A percentile compares a stretch with the other conserved stretches of the same genome.
Conservation (phyloP, 768 basidiomycete genomes). For the Tephrocybe sp. region DNA sequence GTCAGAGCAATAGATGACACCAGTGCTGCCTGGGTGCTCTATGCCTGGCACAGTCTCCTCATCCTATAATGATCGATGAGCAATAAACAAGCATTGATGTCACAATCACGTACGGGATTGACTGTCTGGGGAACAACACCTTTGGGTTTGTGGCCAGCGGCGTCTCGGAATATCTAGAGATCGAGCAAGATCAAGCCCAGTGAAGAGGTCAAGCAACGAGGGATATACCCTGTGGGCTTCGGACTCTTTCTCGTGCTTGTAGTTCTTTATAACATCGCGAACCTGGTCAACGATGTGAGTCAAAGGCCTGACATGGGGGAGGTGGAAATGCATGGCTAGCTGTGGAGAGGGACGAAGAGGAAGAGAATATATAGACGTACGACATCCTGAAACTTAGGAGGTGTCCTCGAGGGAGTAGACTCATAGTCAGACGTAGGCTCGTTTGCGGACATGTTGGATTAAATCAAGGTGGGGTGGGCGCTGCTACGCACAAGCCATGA, state of each 20-base stretch:
- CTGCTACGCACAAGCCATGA: background rate
- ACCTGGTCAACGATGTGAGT: conserved; percentile 59
- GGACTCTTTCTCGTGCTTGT: conserved; percentile 79
- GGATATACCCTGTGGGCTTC: conserved; percentile 77
- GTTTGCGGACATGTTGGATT: conserved; percentile 11
- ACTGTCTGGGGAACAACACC: conserved; percentile 66
- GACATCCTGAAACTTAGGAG: conserved; percentile 19
- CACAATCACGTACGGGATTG: conserved; percentile 53
- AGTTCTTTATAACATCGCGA: conserved; percentile 63
- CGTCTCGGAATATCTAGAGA: conserved; percentile 70
- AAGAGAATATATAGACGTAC: conserved; percentile 15
- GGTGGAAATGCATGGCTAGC: conserved; percentile 43
- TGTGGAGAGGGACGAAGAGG: background rate
- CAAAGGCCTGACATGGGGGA: conserved; percentile 44
- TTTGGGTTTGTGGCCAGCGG: conserved; percentile 68
- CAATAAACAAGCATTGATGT: background rate
- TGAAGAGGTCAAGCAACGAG: conserved; percentile 1
- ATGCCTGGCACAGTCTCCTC: conserved; percentile 92
- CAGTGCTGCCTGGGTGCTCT: conserved; percentile 69
- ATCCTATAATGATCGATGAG: conserved; percentile 43
- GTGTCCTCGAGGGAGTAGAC: conserved; percentile 16
- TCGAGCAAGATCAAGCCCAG: background rate
- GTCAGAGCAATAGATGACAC: conserved; percentile 85
- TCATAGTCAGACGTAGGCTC: conserved; percentile 9
- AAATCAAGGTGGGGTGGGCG: background rate